These are phyloP conservation scores for Hamamelis virginiana DNA, from an alignment of 164 flowering plant species.

Conservation along the genomic window DNA sequence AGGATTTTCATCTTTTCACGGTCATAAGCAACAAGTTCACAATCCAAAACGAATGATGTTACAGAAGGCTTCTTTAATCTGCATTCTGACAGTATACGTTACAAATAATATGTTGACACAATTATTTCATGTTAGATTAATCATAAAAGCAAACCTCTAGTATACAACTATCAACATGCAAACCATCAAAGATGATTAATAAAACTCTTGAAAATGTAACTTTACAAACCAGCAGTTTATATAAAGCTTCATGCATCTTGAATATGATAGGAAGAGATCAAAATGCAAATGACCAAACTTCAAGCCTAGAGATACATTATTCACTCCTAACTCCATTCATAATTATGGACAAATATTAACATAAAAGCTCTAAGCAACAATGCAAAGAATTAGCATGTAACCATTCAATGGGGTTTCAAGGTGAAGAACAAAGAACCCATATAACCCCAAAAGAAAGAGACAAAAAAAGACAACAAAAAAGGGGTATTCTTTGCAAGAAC, in stretches of 20 bases:
- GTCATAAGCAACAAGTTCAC: constrained; percentile 94
- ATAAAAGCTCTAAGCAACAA: too few species aligned
- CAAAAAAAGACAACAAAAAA: too few species aligned
- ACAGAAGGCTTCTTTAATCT: constrained; percentile 78
- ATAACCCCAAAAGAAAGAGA: too few species aligned
- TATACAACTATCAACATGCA: background rate
- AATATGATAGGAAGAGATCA: background rate
- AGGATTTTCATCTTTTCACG: constrained; percentile 71
- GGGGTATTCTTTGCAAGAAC: too few species aligned
- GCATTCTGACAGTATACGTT: constrained; percentile 29
- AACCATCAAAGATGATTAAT: background rate
- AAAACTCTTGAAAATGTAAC: background rate
- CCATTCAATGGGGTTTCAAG: too few species aligned
- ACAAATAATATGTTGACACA: constrained; percentile 6
- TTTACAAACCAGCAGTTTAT: background rate
- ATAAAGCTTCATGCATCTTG: background rate
- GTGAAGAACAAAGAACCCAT: too few species aligned
- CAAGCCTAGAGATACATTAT: background rate
- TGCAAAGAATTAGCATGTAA: too few species aligned
- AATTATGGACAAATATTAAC: background rate
- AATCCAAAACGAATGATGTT: constrained; percentile 84
- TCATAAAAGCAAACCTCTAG: background rate
- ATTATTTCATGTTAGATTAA: background rate
- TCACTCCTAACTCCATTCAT: background rate
- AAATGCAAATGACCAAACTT: background rate